Evolutionary conservation across 768 basidiomycete species (phyloP), one percentile per base, ranked within the genome.

Genomic region (Lactarius sanguifluus): DNA sequence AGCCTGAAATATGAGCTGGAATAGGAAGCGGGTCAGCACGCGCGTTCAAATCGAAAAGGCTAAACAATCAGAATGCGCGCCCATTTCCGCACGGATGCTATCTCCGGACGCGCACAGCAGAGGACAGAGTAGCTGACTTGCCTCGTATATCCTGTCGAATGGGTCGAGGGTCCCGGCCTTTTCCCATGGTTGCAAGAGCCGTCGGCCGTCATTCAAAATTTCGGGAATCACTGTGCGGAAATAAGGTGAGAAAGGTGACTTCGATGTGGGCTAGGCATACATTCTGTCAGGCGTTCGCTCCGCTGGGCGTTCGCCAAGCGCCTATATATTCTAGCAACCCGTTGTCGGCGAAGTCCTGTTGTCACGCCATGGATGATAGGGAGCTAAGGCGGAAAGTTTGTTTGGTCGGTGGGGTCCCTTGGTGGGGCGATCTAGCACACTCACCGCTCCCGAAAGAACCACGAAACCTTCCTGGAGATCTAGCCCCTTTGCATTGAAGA

Each of bases 391-490:
- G 62, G 52, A 32, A 60, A 71, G 59, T 60, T 47, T 52, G 5
- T 57, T 41, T 52, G 38, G 57, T 61, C 15, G 43, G 59, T 47
- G 25, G 18, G 43, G 36, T 25, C 13, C 20, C 18, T 25, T 66
- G 43, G 8, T n/a, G 45, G 40, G 13, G 55, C 50, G 23, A 50
- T 50, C 30, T 67, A 28, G 41, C 52, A 57, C 38, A 30, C 88
- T 70, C 74, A 91, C 90, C 63, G 88, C 89, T 59, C 90, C 90
- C 59, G 88, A 89, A 67, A 92, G 81, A 72, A 90, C 83, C 72
- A 86, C 89, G 80, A 90, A 92, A 6, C 89, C 90, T 78, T 90
- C 89, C 50, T 86, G 87, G 59, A 92, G 82, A 75, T 91, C 89
- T 68, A 92, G 83, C 25, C 83, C 83, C 76, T 85, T 86, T 64